phyloP scores from a whole-genome alignment of 139 green algal species.

The Chlorella vulgaris region DNA sequence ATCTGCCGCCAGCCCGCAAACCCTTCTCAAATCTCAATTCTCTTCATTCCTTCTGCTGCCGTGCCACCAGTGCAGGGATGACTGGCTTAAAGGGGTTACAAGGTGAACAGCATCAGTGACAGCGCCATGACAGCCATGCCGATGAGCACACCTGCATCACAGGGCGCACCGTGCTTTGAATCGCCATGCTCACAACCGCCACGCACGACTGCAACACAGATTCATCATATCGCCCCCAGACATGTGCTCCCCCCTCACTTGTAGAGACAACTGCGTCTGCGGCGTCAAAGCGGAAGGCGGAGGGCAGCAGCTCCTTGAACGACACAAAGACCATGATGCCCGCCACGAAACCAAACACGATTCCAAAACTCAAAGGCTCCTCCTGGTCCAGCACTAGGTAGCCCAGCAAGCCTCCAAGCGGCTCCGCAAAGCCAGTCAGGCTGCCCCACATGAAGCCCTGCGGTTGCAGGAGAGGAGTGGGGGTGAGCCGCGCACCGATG shows the following conservation, averaged over 20 bases:
- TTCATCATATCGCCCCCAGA: no score
- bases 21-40: no score
- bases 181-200: no score
- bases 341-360: slow-evolving; percentile 76
- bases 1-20: no score
- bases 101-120: slow-evolving; percentile 70
- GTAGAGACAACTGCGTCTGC: slow-evolving; percentile 56
- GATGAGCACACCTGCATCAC: not conserved
- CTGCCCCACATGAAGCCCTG: slow-evolving; percentile 72
- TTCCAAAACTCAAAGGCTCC: slow-evolving; percentile 15
- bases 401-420: slow-evolving; percentile 72
- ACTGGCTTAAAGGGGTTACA: not conserved
- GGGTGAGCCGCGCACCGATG: no score
- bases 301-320: slow-evolving; percentile 82
- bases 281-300: slow-evolving; percentile 75
- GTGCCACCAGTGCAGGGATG: no score
- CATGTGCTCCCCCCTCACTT: slow-evolving; percentile 18
- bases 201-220: no score
- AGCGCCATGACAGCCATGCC: slow-evolving; percentile 76
- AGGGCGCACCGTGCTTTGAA: no score
- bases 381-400: slow-evolving; percentile 26
- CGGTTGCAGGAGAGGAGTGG: no score
- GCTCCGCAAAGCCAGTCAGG: slow-evolving; percentile 75
- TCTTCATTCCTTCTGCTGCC: no score
- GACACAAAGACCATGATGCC: slow-evolving; percentile 86